Evolutionary conservation across 768 basidiomycete genomes (phyloP).

Genomic region (Phaffia australis): DNA sequence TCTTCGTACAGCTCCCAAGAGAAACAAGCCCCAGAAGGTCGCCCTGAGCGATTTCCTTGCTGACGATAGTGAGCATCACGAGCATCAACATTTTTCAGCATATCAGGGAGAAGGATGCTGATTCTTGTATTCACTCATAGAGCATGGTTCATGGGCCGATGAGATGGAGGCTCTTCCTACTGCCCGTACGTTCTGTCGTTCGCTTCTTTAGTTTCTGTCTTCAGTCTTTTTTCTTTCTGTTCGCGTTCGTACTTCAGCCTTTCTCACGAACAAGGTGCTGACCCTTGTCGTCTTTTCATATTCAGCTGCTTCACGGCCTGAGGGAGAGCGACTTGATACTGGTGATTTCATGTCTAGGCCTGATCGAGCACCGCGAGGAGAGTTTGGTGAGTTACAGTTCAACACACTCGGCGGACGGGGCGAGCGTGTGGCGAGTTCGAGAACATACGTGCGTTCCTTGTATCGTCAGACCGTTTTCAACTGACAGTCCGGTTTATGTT

Average conservation of each 20-base stretch:
- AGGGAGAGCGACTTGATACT: conserved; percentile 41
- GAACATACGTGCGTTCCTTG: conserved; percentile 48
- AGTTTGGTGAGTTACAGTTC: conserved; percentile 5
- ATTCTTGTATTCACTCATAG: conserved; percentile 38
- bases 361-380: conserved; percentile 14
- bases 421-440: conserved; percentile 57
- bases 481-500: conserved; percentile 34
- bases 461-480: not conserved
- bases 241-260: not conserved
- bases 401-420: not conserved
- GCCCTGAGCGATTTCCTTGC: conserved; percentile 85
- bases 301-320: conserved; percentile 31
- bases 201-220: conserved; percentile 6
- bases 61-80: conserved; percentile 55
- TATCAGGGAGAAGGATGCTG: not conserved
- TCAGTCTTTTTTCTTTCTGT: not conserved
- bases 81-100: conserved; percentile 22
- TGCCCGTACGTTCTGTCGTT: conserved; percentile 59
- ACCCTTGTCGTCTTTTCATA: not conserved
- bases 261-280: conserved; percentile 12
- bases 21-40: conserved; percentile 81
- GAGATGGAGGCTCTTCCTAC: conserved; percentile 90
- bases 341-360: conserved; percentile 26
- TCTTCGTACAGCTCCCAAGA: conserved; percentile 57
- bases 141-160: conserved; percentile 93